Conservation (phyloP, 1,139 yeast species). For the Yamadazyma membranifaciens region DNA sequence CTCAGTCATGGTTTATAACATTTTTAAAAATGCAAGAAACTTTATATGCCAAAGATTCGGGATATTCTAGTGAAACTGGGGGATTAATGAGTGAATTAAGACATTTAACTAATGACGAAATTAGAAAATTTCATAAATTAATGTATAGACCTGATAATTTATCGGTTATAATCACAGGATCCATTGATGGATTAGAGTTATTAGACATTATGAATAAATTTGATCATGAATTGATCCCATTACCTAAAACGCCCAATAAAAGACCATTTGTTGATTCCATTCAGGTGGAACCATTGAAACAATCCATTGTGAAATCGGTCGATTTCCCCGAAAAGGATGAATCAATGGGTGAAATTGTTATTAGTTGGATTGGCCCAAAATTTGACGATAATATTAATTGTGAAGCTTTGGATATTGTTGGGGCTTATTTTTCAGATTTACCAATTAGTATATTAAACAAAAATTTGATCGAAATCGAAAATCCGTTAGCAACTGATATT, state of each 20-base stretch:
- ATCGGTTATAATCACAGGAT: conserved; percentile 79
- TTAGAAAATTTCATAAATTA: conserved; percentile 67
- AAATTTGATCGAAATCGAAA: conserved; percentile 73
- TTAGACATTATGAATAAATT: conserved; percentile 58
- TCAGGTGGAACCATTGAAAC: conserved; percentile 41
- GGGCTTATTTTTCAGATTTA: conserved; percentile 76
- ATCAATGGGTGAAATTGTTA: conserved; percentile 69
- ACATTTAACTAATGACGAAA: conserved; percentile 66
- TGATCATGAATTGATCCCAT: conserved; percentile 54
- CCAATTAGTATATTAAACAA: conserved; percentile 68
- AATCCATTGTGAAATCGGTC: conserved; percentile 46
- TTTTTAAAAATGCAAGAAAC: conserved; percentile 60
- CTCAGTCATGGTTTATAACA: conserved; percentile 74
- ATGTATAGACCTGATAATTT: conserved; percentile 83
- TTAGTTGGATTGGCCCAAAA: conserved; percentile 85
- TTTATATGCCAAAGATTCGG: conserved; percentile 61
- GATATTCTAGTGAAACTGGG: conserved; percentile 92
- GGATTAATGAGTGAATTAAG: conserved; percentile 82
- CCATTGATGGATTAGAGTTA: conserved; percentile 72
- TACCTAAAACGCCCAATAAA: conserved; percentile 32
- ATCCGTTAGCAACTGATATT: conserved; percentile 77
- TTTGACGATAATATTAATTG: conserved; percentile 51
- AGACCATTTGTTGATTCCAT: conserved; percentile 85
- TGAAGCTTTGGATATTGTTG: conserved; percentile 68
- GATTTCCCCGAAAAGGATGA: conserved; percentile 92